A percentile compares a stretch with the other conserved stretches of the same genome.
phyloP scores from a whole-genome alignment of 306 rosid species.

The Acacia crassicarpa region DNA sequence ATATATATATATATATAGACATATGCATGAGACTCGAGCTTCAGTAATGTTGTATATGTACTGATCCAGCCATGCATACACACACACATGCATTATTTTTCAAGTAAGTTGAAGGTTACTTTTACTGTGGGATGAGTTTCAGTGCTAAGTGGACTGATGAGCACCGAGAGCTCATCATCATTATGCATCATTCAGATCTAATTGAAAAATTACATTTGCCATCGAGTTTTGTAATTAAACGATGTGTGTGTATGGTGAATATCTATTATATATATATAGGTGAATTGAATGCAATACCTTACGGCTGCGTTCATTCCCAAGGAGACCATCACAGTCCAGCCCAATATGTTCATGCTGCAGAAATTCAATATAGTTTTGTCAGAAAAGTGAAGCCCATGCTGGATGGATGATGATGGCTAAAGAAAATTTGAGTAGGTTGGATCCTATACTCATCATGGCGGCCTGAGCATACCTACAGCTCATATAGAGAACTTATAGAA shows the following conservation, averaged over 20 bases:
- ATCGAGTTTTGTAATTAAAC: neutral
- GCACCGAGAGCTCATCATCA: too few relatives aligned
- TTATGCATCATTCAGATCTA: too few relatives aligned
- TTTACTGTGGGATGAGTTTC: neutral
- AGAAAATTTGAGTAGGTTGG: too few relatives aligned
- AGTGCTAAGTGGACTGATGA: too few relatives aligned
- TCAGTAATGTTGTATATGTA: too few relatives aligned
- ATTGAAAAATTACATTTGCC: too few relatives aligned
- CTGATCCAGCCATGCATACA: neutral
- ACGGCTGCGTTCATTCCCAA: constrained; percentile 69
- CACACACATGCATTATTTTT: neutral
- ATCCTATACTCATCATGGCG: too few relatives aligned
- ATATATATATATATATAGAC: too few relatives aligned
- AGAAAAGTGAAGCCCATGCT: neutral
- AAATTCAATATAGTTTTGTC: neutral
- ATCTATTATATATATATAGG: neutral
- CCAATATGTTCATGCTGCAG: constrained; percentile 74
- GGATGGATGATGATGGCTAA: neutral
- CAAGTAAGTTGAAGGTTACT: neutral
- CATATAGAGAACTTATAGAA: too few relatives aligned
- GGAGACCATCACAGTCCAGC: constrained; percentile 71
- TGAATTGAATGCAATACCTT: constrained; percentile 42
- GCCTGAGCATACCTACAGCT: too few relatives aligned
- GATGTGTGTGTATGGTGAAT: too few relatives aligned
- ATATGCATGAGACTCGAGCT: too few relatives aligned